phyloP scores from a whole-genome alignment of 192 early-diverging fungal genomes.

The Entomortierella chlamydospora region DNA sequence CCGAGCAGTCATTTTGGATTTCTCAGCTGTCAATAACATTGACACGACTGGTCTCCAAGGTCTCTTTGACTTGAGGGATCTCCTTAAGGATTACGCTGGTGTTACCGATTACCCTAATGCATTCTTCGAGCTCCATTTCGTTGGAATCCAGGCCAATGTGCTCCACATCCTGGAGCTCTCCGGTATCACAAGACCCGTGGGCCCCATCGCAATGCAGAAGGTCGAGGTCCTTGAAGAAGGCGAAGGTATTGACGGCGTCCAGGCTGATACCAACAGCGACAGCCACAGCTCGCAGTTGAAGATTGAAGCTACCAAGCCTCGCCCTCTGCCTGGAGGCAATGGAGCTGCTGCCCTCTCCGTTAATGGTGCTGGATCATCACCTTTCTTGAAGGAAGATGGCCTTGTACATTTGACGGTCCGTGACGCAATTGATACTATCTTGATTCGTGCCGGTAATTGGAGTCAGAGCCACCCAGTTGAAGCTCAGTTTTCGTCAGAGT shows the following conservation, averaged over 20 bases:
- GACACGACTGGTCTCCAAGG: slow-evolving; percentile 84
- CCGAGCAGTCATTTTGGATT: slow-evolving; percentile 82
- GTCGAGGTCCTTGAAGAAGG: slow-evolving; percentile 12
- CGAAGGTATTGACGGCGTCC: not conserved
- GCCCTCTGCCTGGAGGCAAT: slow-evolving; percentile 27
- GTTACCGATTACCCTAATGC: slow-evolving; percentile 23
- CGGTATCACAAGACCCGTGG: slow-evolving; percentile 36
- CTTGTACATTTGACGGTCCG: slow-evolving; percentile 53
- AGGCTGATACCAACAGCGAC: not conserved
- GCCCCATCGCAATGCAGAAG: slow-evolving; percentile 18
- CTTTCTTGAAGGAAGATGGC: slow-evolving; percentile 51
- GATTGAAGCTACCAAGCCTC: not conserved
- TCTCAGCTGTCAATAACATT: slow-evolving; percentile 80
- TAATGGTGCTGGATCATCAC: slow-evolving; percentile 23
- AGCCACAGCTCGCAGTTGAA: no score
- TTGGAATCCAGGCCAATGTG: slow-evolving; percentile 46
- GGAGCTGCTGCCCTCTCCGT: slow-evolving; percentile 26
- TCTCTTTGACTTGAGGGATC: slow-evolving; percentile 67
- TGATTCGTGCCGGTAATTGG: slow-evolving; percentile 18
- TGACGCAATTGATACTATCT: slow-evolving; percentile 37
- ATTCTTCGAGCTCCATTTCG: slow-evolving; percentile 57
- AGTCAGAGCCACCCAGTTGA: not conserved
- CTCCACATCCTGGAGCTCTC: slow-evolving; percentile 36
- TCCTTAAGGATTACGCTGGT: slow-evolving; percentile 48
- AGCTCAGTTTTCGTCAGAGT: not conserved